These are phyloP conservation scores for Schoenoplectus triqueter DNA, from an alignment of 202 grass and related monocot genomes.

Conservation along the genomic window DNA sequence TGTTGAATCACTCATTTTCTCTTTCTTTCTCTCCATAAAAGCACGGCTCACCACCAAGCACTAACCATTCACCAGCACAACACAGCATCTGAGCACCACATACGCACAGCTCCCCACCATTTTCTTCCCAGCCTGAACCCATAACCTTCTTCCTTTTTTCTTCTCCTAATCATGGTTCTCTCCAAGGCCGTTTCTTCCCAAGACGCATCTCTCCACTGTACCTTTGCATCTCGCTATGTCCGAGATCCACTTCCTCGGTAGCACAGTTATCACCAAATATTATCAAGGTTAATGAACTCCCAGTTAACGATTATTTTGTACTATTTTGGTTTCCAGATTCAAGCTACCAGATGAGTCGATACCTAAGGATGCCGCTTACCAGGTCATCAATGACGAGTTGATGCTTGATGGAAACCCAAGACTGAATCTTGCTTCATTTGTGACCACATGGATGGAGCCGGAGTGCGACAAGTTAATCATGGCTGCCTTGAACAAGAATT, in stretches of 20 bases:
- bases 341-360: conserved; percentile 55
- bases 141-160: neutral
- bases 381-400: conserved; percentile 83
- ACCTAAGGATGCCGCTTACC: conserved; percentile 70
- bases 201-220: conserved; percentile 45
- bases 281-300: neutral
- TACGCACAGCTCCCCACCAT: neutral
- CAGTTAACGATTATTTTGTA: neutral
- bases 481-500: conserved; percentile 73
- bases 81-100: neutral
- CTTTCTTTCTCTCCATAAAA: neutral
- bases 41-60: neutral
- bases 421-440: conserved; percentile 74
- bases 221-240: conserved; percentile 91
- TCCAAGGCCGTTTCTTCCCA: conserved; percentile 42
- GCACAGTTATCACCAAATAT: neutral
- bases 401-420: conserved; percentile 83
- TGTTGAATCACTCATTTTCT: neutral
- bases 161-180: conserved; percentile 60
- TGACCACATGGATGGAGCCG: conserved; percentile 90
- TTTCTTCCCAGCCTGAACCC: neutral
- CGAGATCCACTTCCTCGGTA: conserved; percentile 63
- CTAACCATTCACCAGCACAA: neutral
- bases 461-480: conserved; percentile 82
- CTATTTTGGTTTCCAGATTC: conserved; percentile 45